Evolutionary conservation across 108 stramenopile species (phyloP).

Genomic region (Hondaea fermentalgiana): DNA sequence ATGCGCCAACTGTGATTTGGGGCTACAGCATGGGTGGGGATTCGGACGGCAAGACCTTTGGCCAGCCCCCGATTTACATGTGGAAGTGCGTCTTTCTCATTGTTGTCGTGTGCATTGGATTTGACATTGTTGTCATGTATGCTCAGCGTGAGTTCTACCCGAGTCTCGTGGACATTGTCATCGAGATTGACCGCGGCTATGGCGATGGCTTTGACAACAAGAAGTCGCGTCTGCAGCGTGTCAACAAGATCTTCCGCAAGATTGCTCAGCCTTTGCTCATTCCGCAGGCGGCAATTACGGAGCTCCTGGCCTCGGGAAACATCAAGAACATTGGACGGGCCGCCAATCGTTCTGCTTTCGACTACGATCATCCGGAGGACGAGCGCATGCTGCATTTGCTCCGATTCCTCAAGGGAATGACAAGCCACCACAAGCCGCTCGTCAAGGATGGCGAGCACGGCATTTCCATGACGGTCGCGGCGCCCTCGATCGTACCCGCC

Average conservation of each 20-base stretch:
- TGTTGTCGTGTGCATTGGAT: not conserved
- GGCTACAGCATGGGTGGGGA: not conserved
- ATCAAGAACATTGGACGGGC: not conserved
- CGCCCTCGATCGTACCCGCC: not conserved
- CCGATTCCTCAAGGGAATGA: not conserved
- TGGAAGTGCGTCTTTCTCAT: not conserved
- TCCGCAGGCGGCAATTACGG: not conserved
- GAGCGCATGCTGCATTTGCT: not conserved
- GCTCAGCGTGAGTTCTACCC: not conserved
- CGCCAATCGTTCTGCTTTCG: not conserved
- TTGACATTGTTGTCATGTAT: not conserved
- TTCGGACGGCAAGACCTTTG: not conserved
- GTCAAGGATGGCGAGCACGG: not conserved
- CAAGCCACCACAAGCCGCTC: not conserved
- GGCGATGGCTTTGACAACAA: not conserved
- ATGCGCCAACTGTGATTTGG: not conserved
- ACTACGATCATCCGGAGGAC: conserved; percentile 8
- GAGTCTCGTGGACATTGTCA: not conserved
- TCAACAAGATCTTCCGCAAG: not conserved
- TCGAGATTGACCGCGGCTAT: not conserved
- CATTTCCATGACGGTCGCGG: not conserved
- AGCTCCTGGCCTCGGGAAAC: not conserved
- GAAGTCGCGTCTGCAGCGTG: not conserved
- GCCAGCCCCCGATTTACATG: not conserved
- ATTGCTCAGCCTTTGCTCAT: not conserved